phyloP scores from a whole-genome alignment of 176 grass and related monocot genomes.

The Aegilops bicornis region DNA sequence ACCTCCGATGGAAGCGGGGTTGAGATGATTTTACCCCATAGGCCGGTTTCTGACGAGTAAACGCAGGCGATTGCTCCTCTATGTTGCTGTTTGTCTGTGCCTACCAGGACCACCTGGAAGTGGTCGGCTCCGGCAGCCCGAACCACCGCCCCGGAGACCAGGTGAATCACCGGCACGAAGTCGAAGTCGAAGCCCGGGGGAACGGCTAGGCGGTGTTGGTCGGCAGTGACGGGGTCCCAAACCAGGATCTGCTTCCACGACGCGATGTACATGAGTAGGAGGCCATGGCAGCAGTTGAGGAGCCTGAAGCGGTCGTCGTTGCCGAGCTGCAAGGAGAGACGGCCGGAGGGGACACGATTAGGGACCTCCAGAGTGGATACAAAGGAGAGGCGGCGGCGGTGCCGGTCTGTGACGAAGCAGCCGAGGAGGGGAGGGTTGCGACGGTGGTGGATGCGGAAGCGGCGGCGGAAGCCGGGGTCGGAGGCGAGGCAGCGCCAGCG shows the following conservation, averaged over 20 bases:
- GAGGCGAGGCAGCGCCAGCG: too few species aligned
- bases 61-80: neutral
- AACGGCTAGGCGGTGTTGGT: neutral
- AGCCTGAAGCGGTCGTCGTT: rapidly evolving
- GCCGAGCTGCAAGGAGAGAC: neutral
- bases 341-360: neutral
- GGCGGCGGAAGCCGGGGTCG: too few species aligned
- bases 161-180: too few species aligned
- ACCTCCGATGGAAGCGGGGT: too few species aligned
- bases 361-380: neutral
- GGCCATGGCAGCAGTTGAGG: neutral
- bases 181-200: neutral
- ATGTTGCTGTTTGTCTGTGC: too few species aligned
- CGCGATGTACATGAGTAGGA: too few species aligned
- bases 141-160: neutral
- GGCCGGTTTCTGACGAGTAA: neutral
- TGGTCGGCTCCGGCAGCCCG: neutral
- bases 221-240: neutral
- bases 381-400: too few species aligned
- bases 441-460: too few species aligned
- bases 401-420: neutral
- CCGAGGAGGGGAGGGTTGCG: too few species aligned
- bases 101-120: neutral
- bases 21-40: neutral
- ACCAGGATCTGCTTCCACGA: too few species aligned